Conservation (phyloP, 805 yeast species). For the Yarrowia divulgata region DNA sequence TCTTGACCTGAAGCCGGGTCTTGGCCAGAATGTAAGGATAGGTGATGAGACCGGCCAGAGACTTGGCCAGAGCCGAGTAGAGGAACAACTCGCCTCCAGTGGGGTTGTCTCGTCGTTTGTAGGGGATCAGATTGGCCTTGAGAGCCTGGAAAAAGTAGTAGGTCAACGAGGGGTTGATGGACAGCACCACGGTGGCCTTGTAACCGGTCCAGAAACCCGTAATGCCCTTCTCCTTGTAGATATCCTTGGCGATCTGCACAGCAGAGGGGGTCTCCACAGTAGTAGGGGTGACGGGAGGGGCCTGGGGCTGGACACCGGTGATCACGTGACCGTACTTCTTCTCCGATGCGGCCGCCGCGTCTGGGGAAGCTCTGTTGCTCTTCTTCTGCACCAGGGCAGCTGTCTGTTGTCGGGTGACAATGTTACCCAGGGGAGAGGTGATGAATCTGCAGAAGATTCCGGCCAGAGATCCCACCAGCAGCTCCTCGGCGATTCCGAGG, state of each 20-base stretch:
- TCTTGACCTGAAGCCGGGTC: slow-evolving; percentile 69
- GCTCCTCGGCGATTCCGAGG: slow-evolving; percentile 47
- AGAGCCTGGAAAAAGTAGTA: slow-evolving; percentile 50
- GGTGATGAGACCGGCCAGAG: slow-evolving; percentile 67
- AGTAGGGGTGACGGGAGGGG: background rate
- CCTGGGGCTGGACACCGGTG: slow-evolving; percentile 3
- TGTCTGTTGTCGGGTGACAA: slow-evolving; percentile 48
- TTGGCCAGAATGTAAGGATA: slow-evolving; percentile 82
- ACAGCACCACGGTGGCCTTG: slow-evolving; percentile 47
- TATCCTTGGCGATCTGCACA: slow-evolving; percentile 43
- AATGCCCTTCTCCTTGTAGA: slow-evolving; percentile 47
- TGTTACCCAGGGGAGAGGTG: slow-evolving; percentile 48
- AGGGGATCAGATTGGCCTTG: slow-evolving; percentile 44
- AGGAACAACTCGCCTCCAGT: slow-evolving; percentile 60
- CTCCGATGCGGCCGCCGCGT: background rate
- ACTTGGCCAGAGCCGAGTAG: slow-evolving; percentile 73
- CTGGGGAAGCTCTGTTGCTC: slow-evolving; percentile 1
- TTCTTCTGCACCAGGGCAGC: slow-evolving; percentile 41
- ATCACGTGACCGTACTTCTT: slow-evolving; percentile 24
- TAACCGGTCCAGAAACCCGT: slow-evolving; percentile 51
- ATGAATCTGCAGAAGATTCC: slow-evolving; percentile 50
- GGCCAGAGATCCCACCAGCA: slow-evolving; percentile 48
- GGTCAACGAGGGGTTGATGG: slow-evolving; percentile 50
- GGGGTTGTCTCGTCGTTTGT: slow-evolving; percentile 44
- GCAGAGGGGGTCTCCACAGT: slow-evolving; percentile 25